Base-by-base conservation (phyloP, 192 early-diverging fungal species). In the Coemansia guatemalensis region DNA sequence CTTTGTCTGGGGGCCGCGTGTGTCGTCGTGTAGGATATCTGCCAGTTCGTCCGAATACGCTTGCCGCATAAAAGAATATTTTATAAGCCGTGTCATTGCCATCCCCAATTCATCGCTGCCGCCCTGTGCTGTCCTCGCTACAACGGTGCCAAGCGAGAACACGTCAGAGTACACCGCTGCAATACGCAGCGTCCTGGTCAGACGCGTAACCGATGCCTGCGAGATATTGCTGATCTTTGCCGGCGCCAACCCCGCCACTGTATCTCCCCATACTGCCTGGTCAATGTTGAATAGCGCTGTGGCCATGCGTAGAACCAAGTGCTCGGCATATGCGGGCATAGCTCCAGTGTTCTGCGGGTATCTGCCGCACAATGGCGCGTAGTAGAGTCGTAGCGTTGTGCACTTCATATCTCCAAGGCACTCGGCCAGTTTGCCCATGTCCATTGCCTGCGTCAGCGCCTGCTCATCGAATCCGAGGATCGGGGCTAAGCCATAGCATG, bases 401-500 rank as follows among this genome's bases (percentile, higher is more conserved):
- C 33, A 35, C 50, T 79, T 79, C 76, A 79, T 79, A 27, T 67
- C 68, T 33, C 27, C 35, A 30, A 79, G 35, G 47, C 76, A 79
- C 39, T 69, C 71, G 17, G 61, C 25, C 48, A 79, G 49, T 35
- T 67, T 70, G 50, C 35, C 22, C 76, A 79, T 79, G 48, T 73
- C 71, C 71, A 79, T 71, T 11, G 76, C 76, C 64, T 73, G 66
- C 27, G 57, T 69, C 56, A 79, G 61, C 20, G 71, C 76, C 26
- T 66, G 53, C 61, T 70, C 76, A 29, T 79, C 71, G 22, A 67
- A 79, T 2, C 68, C 72, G 18, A 79, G 29, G 6, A 79, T 70
- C 2, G 76, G 76, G 20, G 76, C 76, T 49, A 79, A 59, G 1
- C 76, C 76, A 53, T 73, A 53, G 56, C 76, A 74, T 49, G 76